A percentile compares a stretch with the other conserved stretches of the same genome.
These are phyloP conservation scores for Penicillium cinerascens DNA, from an alignment of 495 filamentous ascomycete genomes.

Conservation along the genomic window DNA sequence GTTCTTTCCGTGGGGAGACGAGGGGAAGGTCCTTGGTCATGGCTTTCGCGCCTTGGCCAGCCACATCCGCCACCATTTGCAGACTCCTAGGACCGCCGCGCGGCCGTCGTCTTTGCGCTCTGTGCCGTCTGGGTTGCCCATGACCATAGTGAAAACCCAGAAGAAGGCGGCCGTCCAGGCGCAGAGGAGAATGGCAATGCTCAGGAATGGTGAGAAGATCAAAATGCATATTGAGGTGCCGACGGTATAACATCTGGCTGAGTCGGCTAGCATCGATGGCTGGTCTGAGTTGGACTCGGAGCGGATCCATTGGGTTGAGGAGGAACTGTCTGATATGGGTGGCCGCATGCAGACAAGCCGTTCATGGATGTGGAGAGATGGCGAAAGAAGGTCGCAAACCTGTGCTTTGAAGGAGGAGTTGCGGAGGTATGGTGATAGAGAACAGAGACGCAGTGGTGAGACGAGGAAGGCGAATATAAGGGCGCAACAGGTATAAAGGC, in stretches of 20 bases:
- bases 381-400: slow-evolving; percentile 40
- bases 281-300: slow-evolving; percentile 24
- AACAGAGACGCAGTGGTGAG: slow-evolving; percentile 42
- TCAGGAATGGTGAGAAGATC: slow-evolving; percentile 52
- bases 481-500: slow-evolving; percentile 44
- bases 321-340: slow-evolving; percentile 27
- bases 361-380: slow-evolving; percentile 43
- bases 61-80: slow-evolving; percentile 61
- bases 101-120: slow-evolving; percentile 60
- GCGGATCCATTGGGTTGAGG: slow-evolving; percentile 33
- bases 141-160: slow-evolving; percentile 59
- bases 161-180: slow-evolving; percentile 61
- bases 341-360: slow-evolving; percentile 33
- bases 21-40: slow-evolving; percentile 12
- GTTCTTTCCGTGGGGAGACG: not conserved
- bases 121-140: slow-evolving; percentile 62
- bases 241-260: slow-evolving; percentile 29
- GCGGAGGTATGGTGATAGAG: slow-evolving; percentile 34
- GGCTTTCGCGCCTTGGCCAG: slow-evolving; percentile 40
- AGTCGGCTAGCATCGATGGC: slow-evolving; percentile 12
- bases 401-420: slow-evolving; percentile 36
- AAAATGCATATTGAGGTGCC: slow-evolving; percentile 47
- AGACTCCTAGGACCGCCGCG: slow-evolving; percentile 56
- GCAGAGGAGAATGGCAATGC: slow-evolving; percentile 49
- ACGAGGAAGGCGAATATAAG: slow-evolving; percentile 40